phyloP scores from a whole-genome alignment of 306 rosid genomes.

The Hippophae tibetana region DNA sequence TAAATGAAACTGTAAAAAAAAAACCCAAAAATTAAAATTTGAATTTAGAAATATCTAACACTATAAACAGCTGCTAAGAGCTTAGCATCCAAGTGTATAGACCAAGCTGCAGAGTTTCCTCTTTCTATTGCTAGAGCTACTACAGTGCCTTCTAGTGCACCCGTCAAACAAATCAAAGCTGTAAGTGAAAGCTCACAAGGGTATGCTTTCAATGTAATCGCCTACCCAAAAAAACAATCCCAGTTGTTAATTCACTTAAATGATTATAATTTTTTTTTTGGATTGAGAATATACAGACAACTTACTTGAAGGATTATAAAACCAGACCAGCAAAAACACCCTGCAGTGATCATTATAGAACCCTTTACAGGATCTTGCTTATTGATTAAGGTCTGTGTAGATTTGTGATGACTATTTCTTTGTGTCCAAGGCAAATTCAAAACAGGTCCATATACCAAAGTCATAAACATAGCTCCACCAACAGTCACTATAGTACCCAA shows the following conservation, averaged over 20 bases:
- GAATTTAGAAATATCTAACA: slow-evolving; percentile 18
- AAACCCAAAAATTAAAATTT: neutral
- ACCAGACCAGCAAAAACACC: slow-evolving; percentile 43
- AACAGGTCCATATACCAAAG: slow-evolving; percentile 29
- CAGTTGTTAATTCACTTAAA: too few species aligned
- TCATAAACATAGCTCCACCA: slow-evolving; percentile 51
- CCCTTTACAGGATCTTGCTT: slow-evolving; percentile 34
- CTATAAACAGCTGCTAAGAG: slow-evolving; percentile 32
- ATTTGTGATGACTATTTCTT: slow-evolving; percentile 7
- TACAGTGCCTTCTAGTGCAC: slow-evolving; percentile 22
- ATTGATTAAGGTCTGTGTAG: slow-evolving; percentile 10
- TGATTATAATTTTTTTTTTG: too few species aligned
- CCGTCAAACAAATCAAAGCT: slow-evolving; percentile 37
- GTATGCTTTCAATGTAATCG: slow-evolving; percentile 39
- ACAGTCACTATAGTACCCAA: slow-evolving; percentile 34
- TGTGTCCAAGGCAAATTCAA: slow-evolving; percentile 32
- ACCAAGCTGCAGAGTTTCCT: slow-evolving; percentile 42
- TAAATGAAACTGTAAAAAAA: neutral
- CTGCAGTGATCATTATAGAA: slow-evolving; percentile 30
- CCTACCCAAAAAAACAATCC: slow-evolving; percentile 14
- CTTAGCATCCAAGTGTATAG: slow-evolving; percentile 26
- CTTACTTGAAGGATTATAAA: slow-evolving; percentile 39
- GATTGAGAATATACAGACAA: neutral
- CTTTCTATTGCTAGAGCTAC: slow-evolving; percentile 34
- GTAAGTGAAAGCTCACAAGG: slow-evolving; percentile 47